phyloP scores from a whole-genome alignment of 2,329 filamentous ascomycete species.

The Diaporthe caulivora region DNA sequence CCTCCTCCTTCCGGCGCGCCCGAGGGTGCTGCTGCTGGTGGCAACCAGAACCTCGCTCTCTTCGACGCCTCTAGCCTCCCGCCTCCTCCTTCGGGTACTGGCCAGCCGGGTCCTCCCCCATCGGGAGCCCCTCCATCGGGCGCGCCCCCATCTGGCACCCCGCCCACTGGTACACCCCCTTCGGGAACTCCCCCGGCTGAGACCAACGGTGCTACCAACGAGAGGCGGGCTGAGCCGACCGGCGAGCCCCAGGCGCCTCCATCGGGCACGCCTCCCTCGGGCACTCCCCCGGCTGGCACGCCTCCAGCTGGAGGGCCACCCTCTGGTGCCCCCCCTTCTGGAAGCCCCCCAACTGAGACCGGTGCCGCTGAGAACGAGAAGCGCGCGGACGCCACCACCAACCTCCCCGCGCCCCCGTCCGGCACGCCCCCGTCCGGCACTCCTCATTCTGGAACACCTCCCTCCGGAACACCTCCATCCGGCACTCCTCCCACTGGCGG shows the following conservation, averaged over 20 bases:
- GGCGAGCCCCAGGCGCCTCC: neutral
- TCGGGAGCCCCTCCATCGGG: neutral
- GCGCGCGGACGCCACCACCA: neutral
- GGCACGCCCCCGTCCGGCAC: neutral
- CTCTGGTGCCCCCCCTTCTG: neutral
- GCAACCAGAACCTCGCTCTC: neutral
- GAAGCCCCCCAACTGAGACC: neutral
- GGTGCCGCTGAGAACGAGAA: neutral
- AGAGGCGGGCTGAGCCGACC: conserved; percentile 1
- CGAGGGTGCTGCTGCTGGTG: neutral
- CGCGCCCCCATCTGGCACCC: neutral
- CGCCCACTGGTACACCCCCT: neutral
- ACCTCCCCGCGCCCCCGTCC: neutral
- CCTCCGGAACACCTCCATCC: neutral
- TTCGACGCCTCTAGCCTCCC: too few relatives aligned
- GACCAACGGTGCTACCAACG: neutral
- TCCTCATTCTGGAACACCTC: neutral
- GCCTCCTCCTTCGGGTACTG: neutral
- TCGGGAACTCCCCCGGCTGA: neutral
- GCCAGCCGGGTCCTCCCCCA: neutral
- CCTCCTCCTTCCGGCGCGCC: conserved; percentile 6
- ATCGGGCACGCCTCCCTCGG: neutral
- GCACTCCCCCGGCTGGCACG: neutral
- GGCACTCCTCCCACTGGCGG: neutral
- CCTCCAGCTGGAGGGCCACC: neutral